Percentiles rank a stretch among this genome's conserved stretches.
Conservation (phyloP, 305 asterid species). For the Fraxinus velutina region DNA sequence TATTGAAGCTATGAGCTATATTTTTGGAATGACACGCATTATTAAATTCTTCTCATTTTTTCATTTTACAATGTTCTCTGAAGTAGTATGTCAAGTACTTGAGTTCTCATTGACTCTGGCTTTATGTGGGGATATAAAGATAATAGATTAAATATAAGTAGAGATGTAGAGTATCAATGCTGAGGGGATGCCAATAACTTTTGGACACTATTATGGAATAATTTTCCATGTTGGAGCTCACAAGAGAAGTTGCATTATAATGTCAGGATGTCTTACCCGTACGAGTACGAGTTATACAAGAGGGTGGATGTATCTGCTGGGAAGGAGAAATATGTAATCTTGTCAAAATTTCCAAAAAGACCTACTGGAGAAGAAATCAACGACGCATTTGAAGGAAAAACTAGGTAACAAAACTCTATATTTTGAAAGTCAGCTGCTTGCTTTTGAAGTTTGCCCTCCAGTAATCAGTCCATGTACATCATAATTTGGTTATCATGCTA, state of each 20-base stretch:
- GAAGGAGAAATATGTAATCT: constrained; percentile 65
- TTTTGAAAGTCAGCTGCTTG: neutral
- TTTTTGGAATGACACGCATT: neutral
- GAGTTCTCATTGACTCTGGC: neutral
- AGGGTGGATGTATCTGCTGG: constrained; percentile 69
- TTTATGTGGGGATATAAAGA: neutral
- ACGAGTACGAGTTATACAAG: constrained; percentile 74
- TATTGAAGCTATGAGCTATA: neutral
- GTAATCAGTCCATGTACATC: neutral
- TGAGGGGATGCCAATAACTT: neutral
- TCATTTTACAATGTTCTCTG: neutral
- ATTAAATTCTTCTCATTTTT: neutral
- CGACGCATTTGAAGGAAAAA: constrained; percentile 75
- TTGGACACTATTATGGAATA: constrained; percentile 5
- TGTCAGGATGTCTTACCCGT: constrained; percentile 78
- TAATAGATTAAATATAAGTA: neutral
- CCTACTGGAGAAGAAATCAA: constrained; percentile 82
- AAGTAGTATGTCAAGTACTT: neutral
- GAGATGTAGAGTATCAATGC: neutral
- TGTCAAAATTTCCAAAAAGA: constrained; percentile 54
- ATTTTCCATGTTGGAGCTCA: neutral
- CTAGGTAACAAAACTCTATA: constrained; percentile 42
- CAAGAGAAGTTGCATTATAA: constrained; percentile 1
- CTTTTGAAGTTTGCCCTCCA: neutral
- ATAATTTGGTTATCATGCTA: constrained; percentile 13